phyloP scores from a whole-genome alignment of 1,139 yeast species.

The Eremothecium sinecaudum region DNA sequence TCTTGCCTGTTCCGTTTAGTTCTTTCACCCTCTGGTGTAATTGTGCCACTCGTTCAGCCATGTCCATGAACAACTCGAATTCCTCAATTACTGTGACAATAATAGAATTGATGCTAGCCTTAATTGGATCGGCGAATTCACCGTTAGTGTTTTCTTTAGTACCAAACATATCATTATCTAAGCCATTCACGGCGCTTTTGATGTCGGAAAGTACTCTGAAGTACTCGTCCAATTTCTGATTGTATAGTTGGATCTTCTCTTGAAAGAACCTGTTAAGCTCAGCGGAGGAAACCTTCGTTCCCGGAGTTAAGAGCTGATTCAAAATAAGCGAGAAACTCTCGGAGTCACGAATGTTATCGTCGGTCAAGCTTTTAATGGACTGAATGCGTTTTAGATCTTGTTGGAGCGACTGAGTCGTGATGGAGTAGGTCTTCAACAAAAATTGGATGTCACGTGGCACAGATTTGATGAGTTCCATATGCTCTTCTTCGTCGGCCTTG shows the following conservation, averaged over 20 bases:
- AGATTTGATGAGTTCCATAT: conserved; percentile 60
- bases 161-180: conserved; percentile 40
- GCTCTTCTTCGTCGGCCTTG: conserved; percentile 53
- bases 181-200: conserved; percentile 65
- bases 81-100: conserved; percentile 62
- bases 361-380: conserved; percentile 38
- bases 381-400: conserved; percentile 45
- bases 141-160: conserved; percentile 9
- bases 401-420: conserved; percentile 58
- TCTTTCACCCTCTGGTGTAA: conserved; percentile 65
- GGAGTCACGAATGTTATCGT: conserved; percentile 43
- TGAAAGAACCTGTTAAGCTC: conserved; percentile 49
- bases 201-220: conserved; percentile 57
- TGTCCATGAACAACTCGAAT: conserved; percentile 77
- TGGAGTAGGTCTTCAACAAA: conserved; percentile 50
- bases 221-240: conserved; percentile 55
- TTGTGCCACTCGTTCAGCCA: conserved; percentile 84
- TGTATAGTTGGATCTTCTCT: conserved; percentile 43
- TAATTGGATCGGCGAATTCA: conserved; percentile 10
- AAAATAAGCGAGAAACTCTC: conserved; percentile 59
- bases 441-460: conserved; percentile 81
- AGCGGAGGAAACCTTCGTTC: conserved; percentile 49
- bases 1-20: conserved; percentile 10
- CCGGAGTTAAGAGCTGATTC: conserved; percentile 58
- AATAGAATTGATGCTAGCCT: conserved; percentile 25